phyloP scores from a whole-genome alignment of 352 stramenopile genomes.

The Globisporangium acanthophoron region DNA sequence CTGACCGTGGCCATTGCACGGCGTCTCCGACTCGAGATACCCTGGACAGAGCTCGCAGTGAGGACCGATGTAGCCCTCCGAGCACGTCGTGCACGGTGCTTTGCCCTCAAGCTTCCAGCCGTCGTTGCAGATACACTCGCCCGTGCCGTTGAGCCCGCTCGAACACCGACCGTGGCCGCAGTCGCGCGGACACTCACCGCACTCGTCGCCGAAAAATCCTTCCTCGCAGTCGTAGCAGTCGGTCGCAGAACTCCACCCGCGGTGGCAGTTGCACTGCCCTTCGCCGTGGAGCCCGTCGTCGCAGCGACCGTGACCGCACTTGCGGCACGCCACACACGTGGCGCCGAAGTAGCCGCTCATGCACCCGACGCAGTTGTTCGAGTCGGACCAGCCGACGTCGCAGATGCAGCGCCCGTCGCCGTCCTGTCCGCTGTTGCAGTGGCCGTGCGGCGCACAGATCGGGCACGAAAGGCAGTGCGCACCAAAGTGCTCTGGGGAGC shows the following conservation, averaged over 20 bases:
- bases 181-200: constrained; percentile 53
- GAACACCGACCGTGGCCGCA: constrained; percentile 73
- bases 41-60: constrained; percentile 68
- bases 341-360: constrained; percentile 80
- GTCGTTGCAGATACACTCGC: constrained; percentile 69
- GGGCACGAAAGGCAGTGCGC: constrained; percentile 72
- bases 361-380: constrained; percentile 85
- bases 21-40: constrained; percentile 62
- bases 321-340: constrained; percentile 63
- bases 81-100: constrained; percentile 64
- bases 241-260: constrained; percentile 59
- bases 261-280: constrained; percentile 79
- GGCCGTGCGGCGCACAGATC: constrained; percentile 79
- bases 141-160: constrained; percentile 73
- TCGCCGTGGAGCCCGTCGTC: constrained; percentile 73
- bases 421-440: constrained; percentile 78
- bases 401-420: constrained; percentile 83
- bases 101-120: constrained; percentile 63
- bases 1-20: constrained; percentile 64
- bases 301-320: constrained; percentile 74
- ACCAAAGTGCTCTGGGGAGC: constrained; percentile 76
- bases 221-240: constrained; percentile 85
- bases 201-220: constrained; percentile 78
- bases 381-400: constrained; percentile 80
- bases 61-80: constrained; percentile 69